Conservation (phyloP, 192 early-diverging fungal species). For the Rhizophlyctis rosea region DNA sequence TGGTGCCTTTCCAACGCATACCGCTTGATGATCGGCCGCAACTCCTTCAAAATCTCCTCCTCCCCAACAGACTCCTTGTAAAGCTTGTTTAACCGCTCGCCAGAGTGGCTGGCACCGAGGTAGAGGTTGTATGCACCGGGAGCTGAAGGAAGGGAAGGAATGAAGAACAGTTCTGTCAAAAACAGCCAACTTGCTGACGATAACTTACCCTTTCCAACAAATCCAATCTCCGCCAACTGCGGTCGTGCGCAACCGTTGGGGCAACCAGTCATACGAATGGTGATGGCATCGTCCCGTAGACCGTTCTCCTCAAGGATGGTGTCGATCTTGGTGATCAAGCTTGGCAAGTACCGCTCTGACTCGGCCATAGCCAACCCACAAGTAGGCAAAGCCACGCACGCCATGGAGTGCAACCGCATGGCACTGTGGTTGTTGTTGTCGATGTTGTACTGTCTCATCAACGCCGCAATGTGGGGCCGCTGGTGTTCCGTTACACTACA, state of each 20-base stretch:
- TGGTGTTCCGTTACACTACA: conserved; percentile 71
- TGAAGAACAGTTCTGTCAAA: conserved; percentile 11
- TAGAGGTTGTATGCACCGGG: conserved; percentile 94
- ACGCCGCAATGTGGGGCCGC: conserved; percentile 42
- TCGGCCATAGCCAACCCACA: conserved; percentile 96
- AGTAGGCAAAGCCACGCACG: conserved; percentile 93
- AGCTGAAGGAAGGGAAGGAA: conserved; percentile 47
- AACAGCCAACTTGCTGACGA: conserved; percentile 10
- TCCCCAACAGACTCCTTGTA: conserved; percentile 88
- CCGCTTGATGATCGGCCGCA: conserved; percentile 78
- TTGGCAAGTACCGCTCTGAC: conserved; percentile 91
- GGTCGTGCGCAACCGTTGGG: conserved; percentile 98
- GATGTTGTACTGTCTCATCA: conserved; percentile 74
- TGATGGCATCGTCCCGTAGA: conserved; percentile 82
- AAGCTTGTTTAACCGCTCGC: conserved; percentile 86
- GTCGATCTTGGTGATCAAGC: conserved; percentile 78
- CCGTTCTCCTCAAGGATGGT: conserved; percentile 74
- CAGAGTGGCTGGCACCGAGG: conserved; percentile 83
- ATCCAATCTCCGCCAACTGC: conserved; percentile 90
- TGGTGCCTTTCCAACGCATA: conserved; percentile 67
- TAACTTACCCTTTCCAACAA: conserved; percentile 89
- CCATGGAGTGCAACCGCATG: conserved; percentile 87
- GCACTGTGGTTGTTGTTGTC: conserved; percentile 80
- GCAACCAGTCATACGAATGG: conserved; percentile 97
- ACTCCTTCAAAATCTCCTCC: conserved; percentile 75